phyloP scores from a whole-genome alignment of 2,329 filamentous ascomycete genomes.

The Microsporum ferrugineum region DNA sequence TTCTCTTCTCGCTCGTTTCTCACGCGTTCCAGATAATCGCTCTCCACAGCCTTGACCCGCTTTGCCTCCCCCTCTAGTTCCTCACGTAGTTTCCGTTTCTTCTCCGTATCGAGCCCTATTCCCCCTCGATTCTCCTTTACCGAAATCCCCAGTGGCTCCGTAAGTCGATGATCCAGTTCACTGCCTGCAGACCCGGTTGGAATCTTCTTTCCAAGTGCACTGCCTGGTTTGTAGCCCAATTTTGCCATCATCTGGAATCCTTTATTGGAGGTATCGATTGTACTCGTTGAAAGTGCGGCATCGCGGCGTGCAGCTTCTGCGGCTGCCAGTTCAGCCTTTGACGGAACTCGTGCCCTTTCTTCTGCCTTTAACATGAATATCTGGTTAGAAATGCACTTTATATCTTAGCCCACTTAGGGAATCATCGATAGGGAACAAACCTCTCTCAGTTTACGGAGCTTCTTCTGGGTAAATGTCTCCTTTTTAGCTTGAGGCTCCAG shows the following conservation, averaged over 20 bases:
- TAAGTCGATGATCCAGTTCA: constrained; percentile 30
- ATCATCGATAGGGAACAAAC: constrained; percentile 18
- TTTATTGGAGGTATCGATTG: constrained; percentile 65
- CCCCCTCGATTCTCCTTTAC: constrained; percentile 72
- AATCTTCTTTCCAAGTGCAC: constrained; percentile 56
- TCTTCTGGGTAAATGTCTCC: constrained; percentile 53
- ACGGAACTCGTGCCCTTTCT: constrained; percentile 52
- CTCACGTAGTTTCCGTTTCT: constrained; percentile 63
- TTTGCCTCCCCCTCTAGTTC: constrained; percentile 49
- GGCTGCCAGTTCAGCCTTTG: constrained; percentile 70
- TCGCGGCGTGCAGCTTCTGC: constrained; percentile 63
- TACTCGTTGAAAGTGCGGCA: constrained; percentile 60
- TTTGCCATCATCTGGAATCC: constrained; percentile 94
- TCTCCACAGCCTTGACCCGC: constrained; percentile 51
- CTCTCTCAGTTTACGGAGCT: constrained; percentile 43
- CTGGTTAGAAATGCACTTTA: not conserved
- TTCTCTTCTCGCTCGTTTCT: constrained; percentile 58
- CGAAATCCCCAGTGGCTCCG: constrained; percentile 64
- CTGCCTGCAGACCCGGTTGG: constrained; percentile 21
- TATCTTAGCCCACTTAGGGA: not conserved
- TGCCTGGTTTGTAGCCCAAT: constrained; percentile 76
- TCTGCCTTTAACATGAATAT: constrained; percentile 45
- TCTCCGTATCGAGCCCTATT: constrained; percentile 72
- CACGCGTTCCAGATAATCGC: constrained; percentile 62
- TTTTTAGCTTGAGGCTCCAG: constrained; percentile 42